These are phyloP conservation scores for Karstenula rhodostoma DNA, from an alignment of 2,329 filamentous ascomycete genomes.

Conservation along the genomic window DNA sequence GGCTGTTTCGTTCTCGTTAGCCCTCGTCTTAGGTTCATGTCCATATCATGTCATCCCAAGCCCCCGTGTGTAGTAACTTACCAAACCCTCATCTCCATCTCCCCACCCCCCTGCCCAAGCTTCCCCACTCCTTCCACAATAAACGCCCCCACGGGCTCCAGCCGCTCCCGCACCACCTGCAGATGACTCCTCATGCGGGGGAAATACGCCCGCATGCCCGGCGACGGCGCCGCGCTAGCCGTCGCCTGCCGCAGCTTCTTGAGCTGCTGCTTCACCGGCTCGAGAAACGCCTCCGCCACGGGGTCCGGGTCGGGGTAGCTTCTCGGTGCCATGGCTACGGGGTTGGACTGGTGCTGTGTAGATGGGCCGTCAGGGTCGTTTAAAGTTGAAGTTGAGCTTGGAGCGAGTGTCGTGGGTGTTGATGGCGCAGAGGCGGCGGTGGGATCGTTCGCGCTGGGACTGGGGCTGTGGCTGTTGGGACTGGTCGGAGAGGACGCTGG, in stretches of 20 bases:
- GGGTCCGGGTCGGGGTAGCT: background rate
- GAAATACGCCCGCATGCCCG: constrained; percentile 9
- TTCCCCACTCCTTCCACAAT: constrained; percentile 15
- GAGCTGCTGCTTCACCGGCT: constrained; percentile 17
- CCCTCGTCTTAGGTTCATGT: background rate
- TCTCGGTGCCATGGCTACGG: background rate
- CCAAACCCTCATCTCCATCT: constrained; percentile 26
- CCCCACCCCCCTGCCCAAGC: background rate
- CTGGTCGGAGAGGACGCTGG: background rate
- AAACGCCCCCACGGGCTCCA: constrained; percentile 26
- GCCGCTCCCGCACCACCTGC: constrained; percentile 25
- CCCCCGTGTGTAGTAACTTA: too few species aligned
- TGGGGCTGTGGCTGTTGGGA: background rate
- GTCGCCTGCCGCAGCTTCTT: constrained; percentile 22
- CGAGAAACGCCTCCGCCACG: constrained; percentile 14
- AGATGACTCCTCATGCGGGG: constrained; percentile 19
- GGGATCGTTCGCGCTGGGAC: background rate
- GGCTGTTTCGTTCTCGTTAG: constrained; percentile 5
- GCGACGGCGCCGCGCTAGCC: constrained; percentile 17
- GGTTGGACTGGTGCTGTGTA: background rate
- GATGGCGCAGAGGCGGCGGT: too few species aligned
- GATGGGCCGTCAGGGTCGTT: too few species aligned
- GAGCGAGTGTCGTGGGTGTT: background rate
- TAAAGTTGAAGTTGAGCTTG: background rate
- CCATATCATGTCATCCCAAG: too few species aligned